These are phyloP conservation scores for Solanum raphanifolium DNA, from an alignment of 257 asterid genomes.

Conservation along the genomic window DNA sequence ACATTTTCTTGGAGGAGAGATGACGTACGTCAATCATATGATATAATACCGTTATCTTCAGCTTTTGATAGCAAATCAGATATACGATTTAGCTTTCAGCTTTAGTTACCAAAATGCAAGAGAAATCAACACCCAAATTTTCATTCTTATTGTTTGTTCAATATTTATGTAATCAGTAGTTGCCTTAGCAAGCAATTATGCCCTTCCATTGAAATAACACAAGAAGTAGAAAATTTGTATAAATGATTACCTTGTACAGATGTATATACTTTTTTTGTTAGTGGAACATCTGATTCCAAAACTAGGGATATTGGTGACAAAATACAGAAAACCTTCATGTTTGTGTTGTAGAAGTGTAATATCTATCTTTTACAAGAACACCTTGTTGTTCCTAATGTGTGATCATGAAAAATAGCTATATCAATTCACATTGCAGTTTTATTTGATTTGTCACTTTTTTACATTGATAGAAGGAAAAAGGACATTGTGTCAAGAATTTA, in stretches of 20 bases:
- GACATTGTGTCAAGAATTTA: background rate
- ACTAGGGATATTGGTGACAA: background rate
- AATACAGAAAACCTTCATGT: background rate
- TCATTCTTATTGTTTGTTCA: background rate
- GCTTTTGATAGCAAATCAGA: background rate
- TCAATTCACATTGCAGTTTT: background rate
- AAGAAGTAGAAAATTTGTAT: background rate
- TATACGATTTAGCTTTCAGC: background rate
- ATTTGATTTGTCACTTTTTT: background rate
- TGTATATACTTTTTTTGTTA: background rate
- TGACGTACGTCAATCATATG: background rate
- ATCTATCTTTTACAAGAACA: background rate
- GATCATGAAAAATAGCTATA: background rate
- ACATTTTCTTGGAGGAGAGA: conserved; percentile 7
- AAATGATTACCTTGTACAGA: background rate
- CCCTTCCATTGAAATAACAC: background rate
- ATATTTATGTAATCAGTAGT: background rate
- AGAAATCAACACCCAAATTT: background rate
- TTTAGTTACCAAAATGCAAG: background rate
- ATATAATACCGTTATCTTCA: background rate
- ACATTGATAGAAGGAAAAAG: background rate
- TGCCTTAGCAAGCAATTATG: background rate
- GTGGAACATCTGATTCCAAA: background rate
- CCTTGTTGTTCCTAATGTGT: background rate
- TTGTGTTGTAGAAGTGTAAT: background rate